These are phyloP conservation scores for Scheffersomyces lignosus DNA, from an alignment of 805 yeast genomes.

Conservation along the genomic window DNA sequence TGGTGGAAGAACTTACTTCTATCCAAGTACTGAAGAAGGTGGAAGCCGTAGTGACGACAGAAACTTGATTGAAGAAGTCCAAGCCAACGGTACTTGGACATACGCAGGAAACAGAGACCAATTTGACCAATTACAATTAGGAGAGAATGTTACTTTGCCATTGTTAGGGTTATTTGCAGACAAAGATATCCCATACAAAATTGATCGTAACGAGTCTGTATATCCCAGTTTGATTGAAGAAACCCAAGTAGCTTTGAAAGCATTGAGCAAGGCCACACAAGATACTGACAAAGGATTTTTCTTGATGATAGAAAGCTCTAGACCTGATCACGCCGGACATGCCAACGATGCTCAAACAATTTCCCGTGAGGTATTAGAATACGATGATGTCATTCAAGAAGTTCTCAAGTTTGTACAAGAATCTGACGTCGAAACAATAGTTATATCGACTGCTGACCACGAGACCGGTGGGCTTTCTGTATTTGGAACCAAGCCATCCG, in stretches of 20 bases:
- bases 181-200: slow-evolving; percentile 75
- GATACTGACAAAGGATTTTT: slow-evolving; percentile 84
- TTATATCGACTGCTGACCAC: slow-evolving; percentile 84
- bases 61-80: slow-evolving; percentile 65
- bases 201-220: slow-evolving; percentile 60
- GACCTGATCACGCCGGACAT: slow-evolving; percentile 94
- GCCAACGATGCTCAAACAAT: slow-evolving; percentile 90
- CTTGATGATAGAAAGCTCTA: slow-evolving; percentile 80
- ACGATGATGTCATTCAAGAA: slow-evolving; percentile 73
- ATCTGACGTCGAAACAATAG: slow-evolving; percentile 71
- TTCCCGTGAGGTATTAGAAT: slow-evolving; percentile 83
- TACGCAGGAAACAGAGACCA: slow-evolving; percentile 57
- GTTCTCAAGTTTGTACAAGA: slow-evolving; percentile 66
- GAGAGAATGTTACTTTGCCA: slow-evolving; percentile 66
- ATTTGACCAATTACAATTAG: slow-evolving; percentile 54
- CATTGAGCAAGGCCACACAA: slow-evolving; percentile 61
- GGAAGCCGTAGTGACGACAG: slow-evolving; percentile 70
- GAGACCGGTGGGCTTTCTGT: slow-evolving; percentile 90
- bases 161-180: slow-evolving; percentile 71
- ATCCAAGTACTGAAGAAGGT: slow-evolving; percentile 49
- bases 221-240: slow-evolving; percentile 80
- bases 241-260: slow-evolving; percentile 66
- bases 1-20: slow-evolving; percentile 84
- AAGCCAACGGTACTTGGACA: slow-evolving; percentile 54
- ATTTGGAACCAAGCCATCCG: slow-evolving; percentile 65